Evolutionary conservation across 169 alveolate genomes (phyloP).

Genomic region (Cryptosporidium canis): DNA sequence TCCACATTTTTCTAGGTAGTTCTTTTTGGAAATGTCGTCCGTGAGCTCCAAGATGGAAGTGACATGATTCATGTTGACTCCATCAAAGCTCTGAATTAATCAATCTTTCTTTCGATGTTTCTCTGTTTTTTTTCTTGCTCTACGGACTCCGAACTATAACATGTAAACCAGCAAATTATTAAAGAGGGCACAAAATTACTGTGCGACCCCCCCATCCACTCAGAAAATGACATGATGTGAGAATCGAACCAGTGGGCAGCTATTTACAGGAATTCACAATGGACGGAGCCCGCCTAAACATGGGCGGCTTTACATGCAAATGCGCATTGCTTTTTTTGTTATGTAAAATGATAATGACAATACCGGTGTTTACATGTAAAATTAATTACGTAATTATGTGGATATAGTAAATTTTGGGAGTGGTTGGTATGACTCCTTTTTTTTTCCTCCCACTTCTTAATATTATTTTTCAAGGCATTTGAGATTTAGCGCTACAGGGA

Average conservation of each 20-base stretch:
- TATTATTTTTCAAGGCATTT: too few relatives aligned
- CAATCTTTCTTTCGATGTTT: background rate
- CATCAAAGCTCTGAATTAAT: background rate
- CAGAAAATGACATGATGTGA: background rate
- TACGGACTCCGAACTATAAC: background rate
- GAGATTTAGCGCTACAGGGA: too few relatives aligned
- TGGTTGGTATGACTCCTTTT: too few relatives aligned
- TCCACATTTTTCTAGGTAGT: slow-evolving; percentile 31
- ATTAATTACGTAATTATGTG: background rate
- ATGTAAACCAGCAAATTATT: slow-evolving; percentile 4
- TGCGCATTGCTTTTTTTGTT: background rate
- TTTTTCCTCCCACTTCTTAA: too few relatives aligned
- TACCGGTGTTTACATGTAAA: background rate
- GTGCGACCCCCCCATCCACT: slow-evolving; percentile 73
- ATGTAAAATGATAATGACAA: background rate
- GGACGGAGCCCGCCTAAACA: too few relatives aligned
- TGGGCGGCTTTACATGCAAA: background rate
- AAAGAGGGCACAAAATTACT: background rate
- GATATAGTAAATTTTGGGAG: background rate
- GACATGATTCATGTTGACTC: background rate
- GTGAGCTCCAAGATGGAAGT: background rate
- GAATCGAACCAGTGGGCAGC: slow-evolving; percentile 68
- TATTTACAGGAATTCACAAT: too few relatives aligned
- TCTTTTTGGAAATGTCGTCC: slow-evolving; percentile 19
- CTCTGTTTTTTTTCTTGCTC: background rate